Evolutionary conservation across 2,329 filamentous ascomycete genomes (phyloP).

Genomic region (Coniella vitis): DNA sequence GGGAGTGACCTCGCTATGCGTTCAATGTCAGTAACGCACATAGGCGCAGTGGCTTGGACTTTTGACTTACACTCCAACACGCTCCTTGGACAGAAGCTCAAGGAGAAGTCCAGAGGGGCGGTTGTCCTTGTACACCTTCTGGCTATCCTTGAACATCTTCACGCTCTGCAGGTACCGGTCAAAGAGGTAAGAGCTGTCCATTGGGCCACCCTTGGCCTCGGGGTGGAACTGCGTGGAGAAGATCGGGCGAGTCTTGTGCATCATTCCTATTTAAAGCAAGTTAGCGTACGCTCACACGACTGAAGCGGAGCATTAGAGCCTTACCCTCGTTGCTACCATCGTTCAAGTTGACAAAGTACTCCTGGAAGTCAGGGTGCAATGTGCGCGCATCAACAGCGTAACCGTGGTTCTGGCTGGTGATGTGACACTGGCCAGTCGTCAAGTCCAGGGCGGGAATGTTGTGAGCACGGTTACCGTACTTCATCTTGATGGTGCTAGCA

Average conservation of each 20-base stretch:
- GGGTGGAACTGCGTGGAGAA: conserved; percentile 99
- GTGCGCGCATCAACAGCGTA: conserved; percentile 88
- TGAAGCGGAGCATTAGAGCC: conserved; percentile 15
- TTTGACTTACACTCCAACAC: conserved; percentile 64
- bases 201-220: conserved; percentile 92
- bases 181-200: conserved; percentile 93
- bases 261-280: conserved; percentile 53
- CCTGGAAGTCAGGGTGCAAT: conserved; percentile 81
- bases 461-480: conserved; percentile 98
- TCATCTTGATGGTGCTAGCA: conserved; percentile 90
- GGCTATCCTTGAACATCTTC: conserved; percentile 77
- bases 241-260: conserved; percentile 92
- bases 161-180: conserved; percentile 94
- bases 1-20: conserved; percentile 46
- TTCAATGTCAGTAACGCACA: not conserved
- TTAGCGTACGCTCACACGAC: not conserved
- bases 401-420: conserved; percentile 97
- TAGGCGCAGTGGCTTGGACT: too few relatives aligned
- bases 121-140: conserved; percentile 76
- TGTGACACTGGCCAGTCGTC: conserved; percentile 95
- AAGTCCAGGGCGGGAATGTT: conserved; percentile 95
- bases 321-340: conserved; percentile 89
- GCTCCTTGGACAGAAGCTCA: conserved; percentile 87
- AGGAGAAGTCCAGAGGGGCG: conserved; percentile 81
- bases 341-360: conserved; percentile 98